These are phyloP conservation scores for Dactylellina sp. DNA, from an alignment of 2,329 filamentous ascomycete species.

Conservation along the genomic window DNA sequence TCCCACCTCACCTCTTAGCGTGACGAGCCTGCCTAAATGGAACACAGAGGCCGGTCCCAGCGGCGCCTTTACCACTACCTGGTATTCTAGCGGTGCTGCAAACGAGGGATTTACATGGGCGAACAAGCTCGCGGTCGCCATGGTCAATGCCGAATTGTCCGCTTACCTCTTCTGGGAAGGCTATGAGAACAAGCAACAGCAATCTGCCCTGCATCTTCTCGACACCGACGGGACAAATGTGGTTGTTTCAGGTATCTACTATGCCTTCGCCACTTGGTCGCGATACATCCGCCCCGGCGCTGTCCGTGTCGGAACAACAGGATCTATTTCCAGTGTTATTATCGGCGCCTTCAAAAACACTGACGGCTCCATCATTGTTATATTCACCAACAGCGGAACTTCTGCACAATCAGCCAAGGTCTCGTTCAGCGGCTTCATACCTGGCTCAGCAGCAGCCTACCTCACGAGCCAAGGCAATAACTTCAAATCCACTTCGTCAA, in stretches of 20 bases:
- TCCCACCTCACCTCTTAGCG: slow-evolving; percentile 63
- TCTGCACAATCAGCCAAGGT: slow-evolving; percentile 56
- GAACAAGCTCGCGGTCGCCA: slow-evolving; percentile 68
- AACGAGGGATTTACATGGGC: slow-evolving; percentile 71
- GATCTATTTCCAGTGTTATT: slow-evolving; percentile 55
- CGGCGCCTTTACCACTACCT: slow-evolving; percentile 66
- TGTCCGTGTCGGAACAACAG: slow-evolving; percentile 62
- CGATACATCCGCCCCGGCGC: slow-evolving; percentile 64
- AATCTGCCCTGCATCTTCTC: slow-evolving; percentile 62
- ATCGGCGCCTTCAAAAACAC: slow-evolving; percentile 60
- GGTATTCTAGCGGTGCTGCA: slow-evolving; percentile 66
- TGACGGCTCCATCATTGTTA: slow-evolving; percentile 62
- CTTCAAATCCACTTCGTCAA: slow-evolving; percentile 19
- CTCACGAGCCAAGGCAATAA: slow-evolving; percentile 32
- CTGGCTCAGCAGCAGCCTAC: slow-evolving; percentile 24
- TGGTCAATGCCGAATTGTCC: slow-evolving; percentile 67
- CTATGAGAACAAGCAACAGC: slow-evolving; percentile 63
- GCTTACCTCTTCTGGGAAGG: slow-evolving; percentile 72
- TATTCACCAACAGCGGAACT: slow-evolving; percentile 62
- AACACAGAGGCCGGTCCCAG: slow-evolving; percentile 69
- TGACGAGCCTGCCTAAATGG: slow-evolving; percentile 67
- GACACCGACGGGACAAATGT: slow-evolving; percentile 60
- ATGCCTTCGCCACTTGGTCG: slow-evolving; percentile 65
- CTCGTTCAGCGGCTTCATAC: slow-evolving; percentile 49
- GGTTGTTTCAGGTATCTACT: slow-evolving; percentile 63